Evolutionary conservation across 345 rosid genomes (phyloP), one percentile per base, ranked within the genome.

Genomic region (Aurinia saxatilis): DNA sequence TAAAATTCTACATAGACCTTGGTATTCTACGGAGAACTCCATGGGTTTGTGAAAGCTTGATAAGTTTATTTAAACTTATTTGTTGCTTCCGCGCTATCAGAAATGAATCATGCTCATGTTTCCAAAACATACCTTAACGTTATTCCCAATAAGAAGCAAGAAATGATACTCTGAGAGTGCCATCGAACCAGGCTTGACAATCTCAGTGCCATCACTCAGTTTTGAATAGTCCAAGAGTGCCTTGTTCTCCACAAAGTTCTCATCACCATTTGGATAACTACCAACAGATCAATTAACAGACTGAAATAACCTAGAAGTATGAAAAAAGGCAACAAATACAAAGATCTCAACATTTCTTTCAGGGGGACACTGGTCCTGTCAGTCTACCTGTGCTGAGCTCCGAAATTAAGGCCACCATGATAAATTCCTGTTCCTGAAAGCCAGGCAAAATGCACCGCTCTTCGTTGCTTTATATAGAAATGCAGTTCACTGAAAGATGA

Each of bases 381-480:
- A 37, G 46, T 65, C 23, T 52, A 92, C 99, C 99, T 90, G 73
- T 69, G 90, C 60, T 91, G 96, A 48, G 95, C 84, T 76, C 99
- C 97, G 80, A 93, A 93, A 77, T 90, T 93, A 23, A 93, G 76
- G 71, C 95, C 88, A 11, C 99, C 99, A 56, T 90, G 90, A 72
- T 90, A 93, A 49, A 93, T 87, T 46, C 99, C 99, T 36, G 96
- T 96, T 66, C 99, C 96, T 55, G 99, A 90, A 76, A 93, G 95
- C 99, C 99, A 93, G 13, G 99, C 95, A 72, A 93, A 93, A 82
- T 93, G 96, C 57, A 86, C 81, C 8, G 99, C 96, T 83, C 99
- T 79, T 78, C 96, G 80, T 79, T 93, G 99, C 81, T 93, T 90
- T 81, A 93, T 87, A 75, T 74, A 93, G 82, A 93, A 93, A 79